Evolutionary conservation across 768 basidiomycete genomes (phyloP).

Genomic region (Lactifluus subvellereus): DNA sequence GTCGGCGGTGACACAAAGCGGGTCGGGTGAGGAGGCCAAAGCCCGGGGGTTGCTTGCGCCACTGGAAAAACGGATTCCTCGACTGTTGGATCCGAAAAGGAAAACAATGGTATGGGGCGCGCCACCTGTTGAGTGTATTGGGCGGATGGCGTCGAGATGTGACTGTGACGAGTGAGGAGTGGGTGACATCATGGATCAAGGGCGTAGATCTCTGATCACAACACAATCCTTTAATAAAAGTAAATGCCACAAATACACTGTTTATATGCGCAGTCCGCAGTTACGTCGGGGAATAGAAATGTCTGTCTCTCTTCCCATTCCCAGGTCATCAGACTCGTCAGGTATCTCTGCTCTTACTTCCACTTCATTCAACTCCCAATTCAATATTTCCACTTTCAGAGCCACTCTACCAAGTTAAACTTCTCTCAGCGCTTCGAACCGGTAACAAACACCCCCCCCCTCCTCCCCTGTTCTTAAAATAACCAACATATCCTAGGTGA

Average conservation of each 20-base stretch:
- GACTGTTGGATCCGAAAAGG: slow-evolving; percentile 50
- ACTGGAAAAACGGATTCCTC: not conserved
- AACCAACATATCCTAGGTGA: slow-evolving; percentile 45
- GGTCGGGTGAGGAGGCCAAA: not conserved
- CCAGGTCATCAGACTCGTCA: not conserved
- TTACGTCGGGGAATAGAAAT: not conserved
- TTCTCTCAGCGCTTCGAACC: slow-evolving; percentile 38
- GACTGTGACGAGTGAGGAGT: slow-evolving; percentile 29
- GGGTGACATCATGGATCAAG: not conserved
- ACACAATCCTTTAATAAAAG: too few relatives aligned
- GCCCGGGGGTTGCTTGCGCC: not conserved
- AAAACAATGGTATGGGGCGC: slow-evolving; percentile 54
- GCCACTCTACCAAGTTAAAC: slow-evolving; percentile 39
- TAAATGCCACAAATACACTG: not conserved
- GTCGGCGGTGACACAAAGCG: not conserved
- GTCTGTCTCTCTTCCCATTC: not conserved
- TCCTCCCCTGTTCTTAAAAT: not conserved
- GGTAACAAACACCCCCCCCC: slow-evolving; percentile 25
- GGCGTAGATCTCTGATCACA: not conserved
- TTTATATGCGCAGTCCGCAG: slow-evolving; percentile 2
- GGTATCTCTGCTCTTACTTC: not conserved
- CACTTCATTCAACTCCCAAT: not conserved
- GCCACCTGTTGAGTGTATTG: slow-evolving; percentile 49
- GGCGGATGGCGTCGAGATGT: slow-evolving; percentile 32
- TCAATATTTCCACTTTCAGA: slow-evolving; percentile 21